Base-by-base conservation (phyloP, 768 basidiomycete species). In the Boletus coccyginus region DNA sequence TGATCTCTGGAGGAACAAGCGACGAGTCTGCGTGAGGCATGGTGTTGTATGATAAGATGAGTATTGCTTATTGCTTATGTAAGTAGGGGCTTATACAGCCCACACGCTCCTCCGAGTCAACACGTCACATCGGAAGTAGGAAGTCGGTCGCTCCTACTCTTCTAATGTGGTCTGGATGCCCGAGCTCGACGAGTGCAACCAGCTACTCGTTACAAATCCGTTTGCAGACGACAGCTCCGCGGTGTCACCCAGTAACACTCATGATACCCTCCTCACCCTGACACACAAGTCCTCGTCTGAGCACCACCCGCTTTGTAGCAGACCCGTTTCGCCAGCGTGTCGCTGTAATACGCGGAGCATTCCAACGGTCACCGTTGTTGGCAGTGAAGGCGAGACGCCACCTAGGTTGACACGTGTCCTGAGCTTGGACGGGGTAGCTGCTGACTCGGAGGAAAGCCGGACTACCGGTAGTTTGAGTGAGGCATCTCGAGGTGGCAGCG, bases 11-110 rank as follows among this genome's bases (percentile, higher is more conserved):
- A n/a, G 90, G 92, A 7, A 95, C 77, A 16, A 85, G 70, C 1
- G 88, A 85, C 12, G 86, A 77, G 67, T 94, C 92, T 55, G 93
- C 91, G 75, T 94, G 92, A 19, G 86, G 87, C 92, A 93, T 93
- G 40, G 11, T 17, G 19, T 31, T 24, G 7, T 16, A 27, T 8
- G 36, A 19, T 21, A 7, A 46, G 46, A 21, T 21, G 6, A 14
- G 6, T n/a, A 16, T 19, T 47, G 56, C 38, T 56, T 46, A 27
- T 24, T 17, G 45, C 38, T 62, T 62, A 61, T 49, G 48, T 61
- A 57, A 60, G 52, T n/a, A 29, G 12, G 31, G 3, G 53, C 3
- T 51, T 57, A 29, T 38, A 21, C 46, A 52, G 32, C 46, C 7
- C 19, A 17, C 16, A 9, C n/a, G 13, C 49, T 42, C 48, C 46